phyloP scores from a whole-genome alignment of 2,329 filamentous ascomycete genomes.

The Celoporthe dispersa region DNA sequence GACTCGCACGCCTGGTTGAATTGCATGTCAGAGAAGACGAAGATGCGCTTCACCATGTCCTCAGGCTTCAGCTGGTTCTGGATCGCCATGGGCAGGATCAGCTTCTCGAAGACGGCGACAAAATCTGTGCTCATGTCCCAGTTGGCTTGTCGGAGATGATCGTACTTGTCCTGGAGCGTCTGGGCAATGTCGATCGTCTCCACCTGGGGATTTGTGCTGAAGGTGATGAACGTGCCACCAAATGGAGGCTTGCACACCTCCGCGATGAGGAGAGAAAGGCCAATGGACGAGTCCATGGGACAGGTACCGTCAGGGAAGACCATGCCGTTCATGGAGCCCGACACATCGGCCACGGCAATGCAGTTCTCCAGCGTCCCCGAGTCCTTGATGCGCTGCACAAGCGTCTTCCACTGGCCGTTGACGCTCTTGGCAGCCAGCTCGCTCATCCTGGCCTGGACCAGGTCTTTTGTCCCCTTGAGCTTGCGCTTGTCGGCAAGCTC shows the following conservation, averaged over 20 bases:
- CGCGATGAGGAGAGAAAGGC: conserved; percentile 59
- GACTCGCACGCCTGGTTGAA: conserved; percentile 46
- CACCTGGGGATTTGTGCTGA: conserved; percentile 48
- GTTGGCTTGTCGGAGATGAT: conserved; percentile 33
- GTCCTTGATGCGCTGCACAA: conserved; percentile 62
- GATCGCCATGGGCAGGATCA: conserved; percentile 59
- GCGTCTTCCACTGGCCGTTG: conserved; percentile 59
- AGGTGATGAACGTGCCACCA: conserved; percentile 59
- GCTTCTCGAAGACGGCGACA: conserved; percentile 55
- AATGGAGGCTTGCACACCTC: conserved; percentile 58
- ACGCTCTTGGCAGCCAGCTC: conserved; percentile 44
- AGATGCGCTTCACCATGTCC: conserved; percentile 65
- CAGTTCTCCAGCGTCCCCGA: conserved; percentile 56
- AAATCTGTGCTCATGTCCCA: conserved; percentile 58
- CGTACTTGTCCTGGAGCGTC: conserved; percentile 48
- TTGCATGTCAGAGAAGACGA: conserved; percentile 67
- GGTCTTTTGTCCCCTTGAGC: conserved; percentile 28
- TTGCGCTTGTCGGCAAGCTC: background rate
- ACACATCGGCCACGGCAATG: conserved; percentile 64
- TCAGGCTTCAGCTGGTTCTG: conserved; percentile 54
- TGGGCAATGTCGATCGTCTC: conserved; percentile 44
- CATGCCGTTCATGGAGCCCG: conserved; percentile 53
- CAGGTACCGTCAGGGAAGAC: conserved; percentile 49
- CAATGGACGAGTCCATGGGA: conserved; percentile 57
- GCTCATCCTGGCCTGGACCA: conserved; percentile 38